Evolutionary conservation across 257 asterid genomes (phyloP).

Genomic region (Sherardia arvensis): DNA sequence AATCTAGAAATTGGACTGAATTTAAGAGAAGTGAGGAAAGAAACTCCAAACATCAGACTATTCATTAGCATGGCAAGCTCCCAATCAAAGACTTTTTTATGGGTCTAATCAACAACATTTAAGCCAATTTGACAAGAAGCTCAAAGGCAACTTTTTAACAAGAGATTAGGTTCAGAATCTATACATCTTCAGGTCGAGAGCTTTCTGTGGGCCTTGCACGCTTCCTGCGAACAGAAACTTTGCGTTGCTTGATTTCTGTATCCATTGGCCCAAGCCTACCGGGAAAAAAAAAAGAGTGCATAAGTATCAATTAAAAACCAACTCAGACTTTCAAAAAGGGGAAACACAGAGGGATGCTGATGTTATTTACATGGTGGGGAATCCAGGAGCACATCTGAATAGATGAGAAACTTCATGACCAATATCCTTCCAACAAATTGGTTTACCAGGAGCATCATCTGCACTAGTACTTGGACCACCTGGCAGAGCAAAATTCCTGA

Average conservation of each 20-base stretch:
- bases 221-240: conserved; percentile 44
- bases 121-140: not conserved
- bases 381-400: conserved; percentile 62
- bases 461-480: conserved; percentile 44
- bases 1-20: not conserved
- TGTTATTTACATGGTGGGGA: conserved; percentile 64
- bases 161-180: not conserved
- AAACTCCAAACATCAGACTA: not conserved
- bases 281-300: not conserved
- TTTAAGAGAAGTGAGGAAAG: not conserved
- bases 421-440: conserved; percentile 59
- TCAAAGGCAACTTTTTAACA: not conserved
- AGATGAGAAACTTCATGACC: conserved; percentile 54
- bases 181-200: conserved; percentile 78
- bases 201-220: conserved; percentile 49
- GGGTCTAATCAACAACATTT: not conserved
- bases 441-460: conserved; percentile 32
- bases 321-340: not conserved
- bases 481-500: conserved; percentile 53
- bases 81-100: not conserved
- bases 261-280: conserved; percentile 96
- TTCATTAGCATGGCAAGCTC: not conserved
- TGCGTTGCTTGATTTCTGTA: conserved; percentile 75
- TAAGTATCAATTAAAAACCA: conserved; percentile 7
- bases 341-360: not conserved